Base-by-base conservation (phyloP, 345 rosid species). In the Salix suchowensis region DNA sequence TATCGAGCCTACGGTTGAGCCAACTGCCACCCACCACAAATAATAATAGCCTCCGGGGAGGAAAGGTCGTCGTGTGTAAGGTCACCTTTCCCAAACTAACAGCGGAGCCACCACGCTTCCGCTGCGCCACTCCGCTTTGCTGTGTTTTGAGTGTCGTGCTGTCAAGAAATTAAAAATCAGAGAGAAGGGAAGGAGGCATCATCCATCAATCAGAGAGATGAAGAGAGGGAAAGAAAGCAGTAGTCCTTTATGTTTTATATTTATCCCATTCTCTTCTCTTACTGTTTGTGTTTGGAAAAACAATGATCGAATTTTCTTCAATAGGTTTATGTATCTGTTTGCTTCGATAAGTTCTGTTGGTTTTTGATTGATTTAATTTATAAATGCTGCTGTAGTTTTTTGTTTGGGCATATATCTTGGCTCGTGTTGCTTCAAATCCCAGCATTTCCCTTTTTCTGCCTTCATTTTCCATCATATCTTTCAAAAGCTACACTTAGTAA, bases 241-340 rank as follows among this genome's bases (percentile, higher is more conserved):
- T 12, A 55, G 26, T 30, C 24, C 24, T 74, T 64, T 42, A 60
- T 28, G 34, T 58, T 71, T 71, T 5, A 32, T 21, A 36, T 13
- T 68, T 39, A 1, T 15, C n/a, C n/a, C 24, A 60, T 60, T 10
- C 34, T 12, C 21, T 61, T 39, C 54, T 24, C 36, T 26, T 46
- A 10, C n/a, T 42, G 46, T 42, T 61, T 16, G 18, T 21, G n/a
- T 64, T 32, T 13, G 21, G 21, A 46, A 13, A 19, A 30, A 74
- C 64, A 78, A 91, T 92, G 98, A 81, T 94, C 16, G 98, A 5
- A 36, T 36, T 36, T 36, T 36, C 37, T 36, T 36, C 37, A 36
- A 0, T 36, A 36, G 37, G 37, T 36, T 36, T 28, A 44, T 24
- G 28, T 71, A 19, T 52, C 15, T 52, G 26, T 19, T 52, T 19